Base-by-base conservation (phyloP, 2,329 filamentous ascomycete species). In the Macrophomina phaseolina region DNA sequence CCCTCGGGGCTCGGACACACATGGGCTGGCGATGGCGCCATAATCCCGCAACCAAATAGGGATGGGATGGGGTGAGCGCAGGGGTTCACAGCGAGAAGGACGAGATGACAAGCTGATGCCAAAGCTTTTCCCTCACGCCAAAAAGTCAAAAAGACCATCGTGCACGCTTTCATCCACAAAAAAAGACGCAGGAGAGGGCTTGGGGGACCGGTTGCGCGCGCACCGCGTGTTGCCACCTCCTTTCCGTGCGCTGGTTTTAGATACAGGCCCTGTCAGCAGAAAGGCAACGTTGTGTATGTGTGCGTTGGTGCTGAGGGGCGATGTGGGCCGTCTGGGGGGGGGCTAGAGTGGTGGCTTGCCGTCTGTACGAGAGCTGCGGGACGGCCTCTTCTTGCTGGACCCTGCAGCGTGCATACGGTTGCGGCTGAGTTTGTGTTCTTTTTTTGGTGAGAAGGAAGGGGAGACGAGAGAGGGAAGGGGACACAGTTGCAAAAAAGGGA, bases 11-110 rank as follows among this genome's bases (percentile, higher is more conserved):
- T 12, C 36, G 36, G 36, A 12, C 36, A 23, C 23, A 23, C 23
- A 28, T 46, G 40, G 40, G 40, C 30, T 48, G 40, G 56, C 40
- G 56, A 61, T 61, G 56, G 56, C 56, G 56, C 56, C 40, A 61
- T 61, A 8, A 38, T 38, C 36, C 36, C 36, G 36, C 36, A 38
- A 38, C 36, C 36, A 12, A 38, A 8, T 38, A 38, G 36, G 36
- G 34, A 30, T 32, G 34, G 38, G 55, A 38, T 38, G 36, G 36
- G 36, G 42, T 16, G 42, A 46, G n/a, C 9, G 38, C 23, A 42
- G 42, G 5, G 14, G 12, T 16, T 6, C 8, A 9, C 9, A 18
- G 14, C 8, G 42, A 46, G 14, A 18, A 38, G 5, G 16, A 16
- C 9, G n/a, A 18, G 42, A 46, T 6, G 6, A 12, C 36, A 1